Conservation (phyloP, 371 early-diverging fungal species). For the Chytridium lagenaria region DNA sequence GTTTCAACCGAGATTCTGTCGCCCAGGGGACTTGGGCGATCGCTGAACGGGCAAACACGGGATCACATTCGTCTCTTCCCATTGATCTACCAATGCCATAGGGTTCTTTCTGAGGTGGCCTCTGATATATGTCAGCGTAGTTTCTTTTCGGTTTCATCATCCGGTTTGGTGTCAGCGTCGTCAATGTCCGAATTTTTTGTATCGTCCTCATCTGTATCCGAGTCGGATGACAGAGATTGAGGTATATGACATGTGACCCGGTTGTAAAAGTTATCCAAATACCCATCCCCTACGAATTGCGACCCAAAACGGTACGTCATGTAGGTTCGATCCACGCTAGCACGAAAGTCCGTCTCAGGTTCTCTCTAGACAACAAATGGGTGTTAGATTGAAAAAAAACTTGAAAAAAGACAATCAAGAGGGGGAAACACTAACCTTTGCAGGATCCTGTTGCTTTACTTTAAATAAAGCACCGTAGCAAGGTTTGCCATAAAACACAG, state of each 20-base stretch:
- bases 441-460: not conserved
- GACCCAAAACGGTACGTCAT: conserved; percentile 10
- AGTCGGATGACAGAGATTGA: not conserved
- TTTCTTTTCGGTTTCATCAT: too few relatives aligned
- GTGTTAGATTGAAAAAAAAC: not conserved
- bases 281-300: not conserved
- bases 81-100: too few relatives aligned
- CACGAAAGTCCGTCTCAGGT: not conserved
- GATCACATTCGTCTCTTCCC: too few relatives aligned
- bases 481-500: not conserved
- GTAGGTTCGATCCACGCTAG: not conserved
- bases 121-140: too few relatives aligned
- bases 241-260: not conserved
- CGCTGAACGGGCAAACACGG: too few relatives aligned
- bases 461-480: not conserved
- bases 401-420: not conserved
- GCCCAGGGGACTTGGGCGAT: too few relatives aligned
- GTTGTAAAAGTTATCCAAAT: too few relatives aligned
- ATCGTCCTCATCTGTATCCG: not conserved
- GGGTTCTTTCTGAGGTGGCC: too few relatives aligned
- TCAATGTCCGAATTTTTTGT: not conserved
- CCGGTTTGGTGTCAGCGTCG: too few relatives aligned
- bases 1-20: too few relatives aligned
- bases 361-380: not conserved
- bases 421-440: not conserved